phyloP scores from a whole-genome alignment of 768 basidiomycete genomes.

The Hirschioporus abietinus region DNA sequence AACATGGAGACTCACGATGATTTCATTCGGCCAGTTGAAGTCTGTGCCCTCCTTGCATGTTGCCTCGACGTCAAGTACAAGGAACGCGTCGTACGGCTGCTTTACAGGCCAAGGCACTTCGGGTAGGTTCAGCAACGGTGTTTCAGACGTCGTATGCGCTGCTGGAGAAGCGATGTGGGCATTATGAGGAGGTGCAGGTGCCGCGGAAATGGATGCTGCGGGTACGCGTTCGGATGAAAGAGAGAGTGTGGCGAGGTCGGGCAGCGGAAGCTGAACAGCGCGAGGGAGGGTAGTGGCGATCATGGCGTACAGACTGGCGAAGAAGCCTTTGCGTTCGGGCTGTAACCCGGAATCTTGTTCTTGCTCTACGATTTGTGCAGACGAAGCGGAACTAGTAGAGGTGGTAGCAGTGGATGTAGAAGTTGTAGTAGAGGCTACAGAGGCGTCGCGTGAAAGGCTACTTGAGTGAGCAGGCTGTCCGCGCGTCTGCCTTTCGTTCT shows the following conservation, averaged over 20 bases:
- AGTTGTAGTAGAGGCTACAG: no score
- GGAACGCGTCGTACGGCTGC: slow-evolving; percentile 68
- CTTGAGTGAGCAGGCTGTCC: no score
- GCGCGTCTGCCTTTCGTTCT: no score
- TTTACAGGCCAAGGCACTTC: slow-evolving; percentile 17
- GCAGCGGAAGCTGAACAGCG: no score
- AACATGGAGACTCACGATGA: slow-evolving; percentile 53
- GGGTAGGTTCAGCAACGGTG: neutral
- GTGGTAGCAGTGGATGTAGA: no score
- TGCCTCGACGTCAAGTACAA: slow-evolving; percentile 87
- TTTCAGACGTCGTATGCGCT: slow-evolving; percentile 5
- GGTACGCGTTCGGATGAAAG: slow-evolving; percentile 4
- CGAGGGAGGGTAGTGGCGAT: no score
- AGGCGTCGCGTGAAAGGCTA: no score
- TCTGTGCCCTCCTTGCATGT: slow-evolving; percentile 66
- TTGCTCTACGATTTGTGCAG: no score
- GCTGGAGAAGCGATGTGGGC: slow-evolving; percentile 4
- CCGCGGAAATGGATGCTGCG: slow-evolving; percentile 5
- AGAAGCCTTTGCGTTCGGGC: no score
- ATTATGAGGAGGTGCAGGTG: neutral
- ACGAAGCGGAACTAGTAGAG: no score
- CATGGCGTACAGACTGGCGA: no score
- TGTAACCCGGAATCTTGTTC: no score
- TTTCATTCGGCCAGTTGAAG: slow-evolving; percentile 90
- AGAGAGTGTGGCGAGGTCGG: slow-evolving; percentile 10